A percentile compares a stretch with the other conserved stretches of the same genome.
Evolutionary conservation across 768 basidiomycete species (phyloP).

Genomic region (Phylloporus sp.): DNA sequence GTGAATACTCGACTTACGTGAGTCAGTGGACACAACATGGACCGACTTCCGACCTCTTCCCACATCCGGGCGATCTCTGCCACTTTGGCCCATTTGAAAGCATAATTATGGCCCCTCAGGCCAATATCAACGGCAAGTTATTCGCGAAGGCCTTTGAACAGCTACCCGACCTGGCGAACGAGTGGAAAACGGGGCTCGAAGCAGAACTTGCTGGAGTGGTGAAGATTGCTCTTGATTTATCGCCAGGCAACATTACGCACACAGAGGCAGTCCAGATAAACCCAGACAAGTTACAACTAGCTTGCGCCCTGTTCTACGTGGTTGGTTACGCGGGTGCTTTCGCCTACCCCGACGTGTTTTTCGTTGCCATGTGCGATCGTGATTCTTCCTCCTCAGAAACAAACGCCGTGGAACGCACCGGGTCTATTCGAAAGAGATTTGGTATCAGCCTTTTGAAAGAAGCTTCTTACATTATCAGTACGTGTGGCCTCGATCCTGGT

Average conservation of each 20-base stretch:
- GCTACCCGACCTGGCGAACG: constrained; percentile 1
- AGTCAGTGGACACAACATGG: too few species aligned
- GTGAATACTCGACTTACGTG: constrained; percentile 1
- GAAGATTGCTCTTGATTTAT: background rate
- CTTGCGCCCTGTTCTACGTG: constrained; percentile 7
- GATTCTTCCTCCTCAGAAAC: background rate
- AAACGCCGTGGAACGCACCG: background rate
- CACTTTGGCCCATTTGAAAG: constrained; percentile 4
- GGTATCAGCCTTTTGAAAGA: background rate
- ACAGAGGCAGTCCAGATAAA: background rate
- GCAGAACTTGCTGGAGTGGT: constrained; percentile 4
- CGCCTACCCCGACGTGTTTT: background rate
- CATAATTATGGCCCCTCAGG: constrained; percentile 4
- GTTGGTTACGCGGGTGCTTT: background rate
- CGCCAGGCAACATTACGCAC: background rate
- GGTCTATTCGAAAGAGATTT: background rate
- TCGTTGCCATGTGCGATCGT: background rate
- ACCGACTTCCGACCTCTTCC: constrained; percentile 6
- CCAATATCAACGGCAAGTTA: background rate
- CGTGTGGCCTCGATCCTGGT: constrained; percentile 5
- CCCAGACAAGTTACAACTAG: constrained; percentile 2
- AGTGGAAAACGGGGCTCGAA: constrained; percentile 8
- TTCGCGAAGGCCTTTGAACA: constrained; percentile 9
- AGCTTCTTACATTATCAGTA: constrained; percentile 1
- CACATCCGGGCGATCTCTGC: constrained; percentile 6